A percentile compares a stretch with the other conserved stretches of the same genome.
phyloP scores from a whole-genome alignment of 2,329 filamentous ascomycete genomes.

The Microascus cirrosus region DNA sequence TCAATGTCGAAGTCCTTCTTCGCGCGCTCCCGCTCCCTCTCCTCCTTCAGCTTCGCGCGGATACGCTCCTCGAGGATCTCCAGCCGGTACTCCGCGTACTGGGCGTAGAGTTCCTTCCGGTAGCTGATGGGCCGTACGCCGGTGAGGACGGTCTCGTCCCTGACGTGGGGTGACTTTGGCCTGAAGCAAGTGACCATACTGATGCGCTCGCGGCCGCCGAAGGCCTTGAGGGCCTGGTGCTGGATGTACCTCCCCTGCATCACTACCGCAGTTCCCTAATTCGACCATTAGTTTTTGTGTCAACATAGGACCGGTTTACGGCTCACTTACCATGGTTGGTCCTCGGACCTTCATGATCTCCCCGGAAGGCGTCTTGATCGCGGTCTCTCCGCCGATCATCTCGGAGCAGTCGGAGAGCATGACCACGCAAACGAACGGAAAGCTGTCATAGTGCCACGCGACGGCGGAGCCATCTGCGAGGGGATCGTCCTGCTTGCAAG shows the following conservation, averaged over 20 bases:
- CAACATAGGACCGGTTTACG: neutral
- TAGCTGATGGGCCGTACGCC: conserved; percentile 49
- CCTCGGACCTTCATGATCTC: conserved; percentile 47
- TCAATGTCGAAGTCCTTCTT: conserved; percentile 9
- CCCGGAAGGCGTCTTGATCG: conserved; percentile 40
- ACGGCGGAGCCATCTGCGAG: conserved; percentile 36
- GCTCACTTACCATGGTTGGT: conserved; percentile 39
- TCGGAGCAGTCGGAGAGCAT: conserved; percentile 53
- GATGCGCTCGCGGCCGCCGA: conserved; percentile 50
- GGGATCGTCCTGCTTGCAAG: conserved; percentile 19
- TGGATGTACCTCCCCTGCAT: conserved; percentile 57
- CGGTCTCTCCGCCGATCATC: conserved; percentile 57
- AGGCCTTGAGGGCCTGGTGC: conserved; percentile 48
- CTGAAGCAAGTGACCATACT: conserved; percentile 57
- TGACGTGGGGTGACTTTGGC: conserved; percentile 38
- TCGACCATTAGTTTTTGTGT: conserved; percentile 9
- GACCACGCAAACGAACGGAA: conserved; percentile 58
- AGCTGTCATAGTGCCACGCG: conserved; percentile 54
- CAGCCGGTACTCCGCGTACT: conserved; percentile 52
- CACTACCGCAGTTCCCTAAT: conserved; percentile 51
- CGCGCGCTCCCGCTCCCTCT: conserved; percentile 5
- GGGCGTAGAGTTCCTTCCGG: conserved; percentile 44
- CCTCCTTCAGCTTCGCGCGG: conserved; percentile 8
- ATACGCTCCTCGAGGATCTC: conserved; percentile 49
- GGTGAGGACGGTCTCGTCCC: conserved; percentile 49